Base-by-base conservation (phyloP, 2,329 filamentous ascomycete genomes). In the Clonostachys rhizophaga region DNA sequence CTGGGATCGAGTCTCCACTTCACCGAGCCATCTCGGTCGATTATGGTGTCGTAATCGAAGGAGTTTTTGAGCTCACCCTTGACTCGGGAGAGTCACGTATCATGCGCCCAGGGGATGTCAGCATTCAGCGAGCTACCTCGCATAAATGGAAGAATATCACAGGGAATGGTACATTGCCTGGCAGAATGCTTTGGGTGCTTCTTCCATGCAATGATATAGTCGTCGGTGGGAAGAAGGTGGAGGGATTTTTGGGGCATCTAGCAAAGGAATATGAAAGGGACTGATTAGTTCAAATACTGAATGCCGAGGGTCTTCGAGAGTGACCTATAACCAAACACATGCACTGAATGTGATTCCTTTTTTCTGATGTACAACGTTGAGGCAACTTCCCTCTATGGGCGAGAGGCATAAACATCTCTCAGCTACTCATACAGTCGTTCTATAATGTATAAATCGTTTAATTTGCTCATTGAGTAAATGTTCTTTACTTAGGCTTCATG, bases 21-120 rank as follows among this genome's bases (percentile, higher is more conserved):
- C 78, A 81, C 52, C 69, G 77, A 12, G 79, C 76, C 1, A 67
- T 75, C 52, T 75, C 68, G 37, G 60, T 81, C 4, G 78, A 81
- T 54, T 81, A 75, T 51, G 78, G 76, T 4, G 66, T 80, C 46
- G 68, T 81, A 4, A 54, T 81, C 7, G 76, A 81, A 52, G 78
- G 78, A 2, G 65, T 69, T 53, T 56, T 81, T 30, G 74, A 78
- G 50, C 64, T 80, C 59, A 47, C 71, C 5, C 59, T 81, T 5
- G 78, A 79, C 49, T 70, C 70, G n/a, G 76, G 78, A 2, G 74
- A 74, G 47, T 65, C 58, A 43, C 65, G 66, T 41, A 48, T 64
- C 20, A 63, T 82, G 68, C 61, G 64, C 42, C 62, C 68, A 11
- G 78, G 78, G 4, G 78, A 82, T 54, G 61, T 80, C n/a, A 71